A percentile compares a stretch with the other conserved stretches of the same genome.
These are phyloP conservation scores for Arachis stenosperma DNA, from an alignment of 306 rosid genomes.

Conservation along the genomic window DNA sequence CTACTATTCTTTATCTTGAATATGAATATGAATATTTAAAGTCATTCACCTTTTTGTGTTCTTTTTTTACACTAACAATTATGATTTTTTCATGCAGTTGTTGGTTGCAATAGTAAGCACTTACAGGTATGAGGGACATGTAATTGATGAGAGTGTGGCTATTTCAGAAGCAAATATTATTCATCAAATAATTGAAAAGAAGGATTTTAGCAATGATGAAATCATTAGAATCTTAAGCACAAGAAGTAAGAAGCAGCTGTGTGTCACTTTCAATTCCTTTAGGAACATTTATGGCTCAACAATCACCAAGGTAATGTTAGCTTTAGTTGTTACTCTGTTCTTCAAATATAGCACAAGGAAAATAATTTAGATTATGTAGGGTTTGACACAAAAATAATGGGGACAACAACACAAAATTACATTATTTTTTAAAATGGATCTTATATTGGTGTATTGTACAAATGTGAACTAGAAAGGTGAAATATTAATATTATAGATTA, in stretches of 20 bases:
- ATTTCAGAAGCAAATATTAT: slow-evolving; percentile 47
- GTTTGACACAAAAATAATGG: too few species aligned
- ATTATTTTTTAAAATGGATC: too few species aligned
- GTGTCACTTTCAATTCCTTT: slow-evolving; percentile 50
- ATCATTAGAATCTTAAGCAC: slow-evolving; percentile 57
- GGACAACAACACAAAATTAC: too few species aligned
- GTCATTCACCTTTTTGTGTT: background rate
- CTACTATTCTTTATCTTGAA: background rate
- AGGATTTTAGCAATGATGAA: slow-evolving; percentile 48
- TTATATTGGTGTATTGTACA: too few species aligned
- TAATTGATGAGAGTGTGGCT: slow-evolving; percentile 44
- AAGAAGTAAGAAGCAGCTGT: slow-evolving; percentile 59
- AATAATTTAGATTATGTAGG: too few species aligned
- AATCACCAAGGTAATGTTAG: slow-evolving; percentile 51
- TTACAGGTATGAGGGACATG: slow-evolving; percentile 49
- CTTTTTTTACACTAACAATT: background rate
- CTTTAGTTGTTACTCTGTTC: background rate
- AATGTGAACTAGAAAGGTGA: too few species aligned
- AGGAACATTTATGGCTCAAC: slow-evolving; percentile 49
- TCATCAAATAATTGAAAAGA: slow-evolving; percentile 37
- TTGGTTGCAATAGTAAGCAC: slow-evolving; percentile 49
- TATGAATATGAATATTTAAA: background rate
- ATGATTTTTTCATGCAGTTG: slow-evolving; percentile 47
- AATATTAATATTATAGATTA: too few species aligned
- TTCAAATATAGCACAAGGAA: too few species aligned